These are phyloP conservation scores for Antrodiella citrinella DNA, from an alignment of 768 basidiomycete genomes.

Conservation along the genomic window DNA sequence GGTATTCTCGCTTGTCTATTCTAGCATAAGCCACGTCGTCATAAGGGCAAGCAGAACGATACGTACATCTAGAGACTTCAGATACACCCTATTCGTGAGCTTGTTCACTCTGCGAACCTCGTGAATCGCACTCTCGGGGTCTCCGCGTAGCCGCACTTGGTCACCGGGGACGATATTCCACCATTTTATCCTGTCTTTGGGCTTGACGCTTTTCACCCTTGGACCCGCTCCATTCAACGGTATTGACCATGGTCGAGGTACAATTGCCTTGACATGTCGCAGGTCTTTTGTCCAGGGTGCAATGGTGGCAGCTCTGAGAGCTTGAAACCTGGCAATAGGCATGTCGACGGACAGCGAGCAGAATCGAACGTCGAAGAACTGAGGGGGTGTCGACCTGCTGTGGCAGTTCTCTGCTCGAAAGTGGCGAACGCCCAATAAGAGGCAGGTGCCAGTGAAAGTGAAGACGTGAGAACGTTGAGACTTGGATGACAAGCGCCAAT, in stretches of 20 bases:
- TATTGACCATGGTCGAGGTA: conserved; percentile 48
- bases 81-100: conserved; percentile 58
- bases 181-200: conserved; percentile 66
- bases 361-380: too few species aligned
- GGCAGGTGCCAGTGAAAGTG: too few species aligned
- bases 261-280: conserved; percentile 48
- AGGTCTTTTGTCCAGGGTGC: conserved; percentile 53
- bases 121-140: conserved; percentile 48
- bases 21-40: not conserved
- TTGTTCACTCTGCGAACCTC: conserved; percentile 72
- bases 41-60: not conserved
- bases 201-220: conserved; percentile 43
- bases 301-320: conserved; percentile 1
- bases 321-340: not conserved
- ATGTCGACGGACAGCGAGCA: not conserved
- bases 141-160: conserved; percentile 61
- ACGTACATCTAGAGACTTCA: conserved; percentile 31
- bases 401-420: too few species aligned
- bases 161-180: conserved; percentile 90
- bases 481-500: too few species aligned
- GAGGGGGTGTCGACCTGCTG: too few species aligned
- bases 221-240: conserved; percentile 35
- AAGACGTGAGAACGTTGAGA: too few species aligned
- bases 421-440: too few species aligned
- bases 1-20: conserved; percentile 5